Evolutionary conservation across 352 stramenopile species (phyloP).

Genomic region (Pythium aquatile): DNA sequence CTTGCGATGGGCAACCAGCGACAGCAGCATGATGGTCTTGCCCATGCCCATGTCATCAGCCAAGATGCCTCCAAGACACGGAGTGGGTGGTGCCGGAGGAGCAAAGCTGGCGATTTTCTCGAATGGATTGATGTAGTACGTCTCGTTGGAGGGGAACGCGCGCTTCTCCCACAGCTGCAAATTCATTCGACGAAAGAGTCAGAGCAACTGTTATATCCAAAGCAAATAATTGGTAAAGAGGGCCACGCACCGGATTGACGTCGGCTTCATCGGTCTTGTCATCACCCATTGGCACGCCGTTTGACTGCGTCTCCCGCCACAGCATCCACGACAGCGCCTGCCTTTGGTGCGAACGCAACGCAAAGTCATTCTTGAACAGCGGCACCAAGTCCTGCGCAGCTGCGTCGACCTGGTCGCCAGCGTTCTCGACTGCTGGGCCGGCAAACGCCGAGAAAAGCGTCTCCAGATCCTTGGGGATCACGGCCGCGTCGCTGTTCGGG

Average conservation of each 20-base stretch:
- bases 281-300: not conserved
- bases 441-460: slow-evolving; percentile 67
- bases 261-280: slow-evolving; percentile 20
- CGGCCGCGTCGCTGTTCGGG: slow-evolving; percentile 24
- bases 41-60: slow-evolving; percentile 92
- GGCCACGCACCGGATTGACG: slow-evolving; percentile 15
- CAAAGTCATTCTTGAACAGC: slow-evolving; percentile 55
- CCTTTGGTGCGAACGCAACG: slow-evolving; percentile 80
- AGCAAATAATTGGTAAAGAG: not conserved
- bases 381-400: slow-evolving; percentile 38
- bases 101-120: slow-evolving; percentile 73
- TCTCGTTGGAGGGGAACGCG: slow-evolving; percentile 38
- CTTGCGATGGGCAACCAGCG: slow-evolving; percentile 62
- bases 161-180: slow-evolving; percentile 72
- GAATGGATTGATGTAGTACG: slow-evolving; percentile 83
- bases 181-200: not conserved
- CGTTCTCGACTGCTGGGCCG: slow-evolving; percentile 30
- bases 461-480: slow-evolving; percentile 44
- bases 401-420: slow-evolving; percentile 17
- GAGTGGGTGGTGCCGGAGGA: slow-evolving; percentile 46
- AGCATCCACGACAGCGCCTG: slow-evolving; percentile 86
- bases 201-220: slow-evolving; percentile 3
- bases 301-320: slow-evolving; percentile 60
- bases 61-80: slow-evolving; percentile 81
- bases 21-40: slow-evolving; percentile 85